These are phyloP conservation scores for Cyberlindnera americana DNA, from an alignment of 805 yeast species.

Conservation along the genomic window DNA sequence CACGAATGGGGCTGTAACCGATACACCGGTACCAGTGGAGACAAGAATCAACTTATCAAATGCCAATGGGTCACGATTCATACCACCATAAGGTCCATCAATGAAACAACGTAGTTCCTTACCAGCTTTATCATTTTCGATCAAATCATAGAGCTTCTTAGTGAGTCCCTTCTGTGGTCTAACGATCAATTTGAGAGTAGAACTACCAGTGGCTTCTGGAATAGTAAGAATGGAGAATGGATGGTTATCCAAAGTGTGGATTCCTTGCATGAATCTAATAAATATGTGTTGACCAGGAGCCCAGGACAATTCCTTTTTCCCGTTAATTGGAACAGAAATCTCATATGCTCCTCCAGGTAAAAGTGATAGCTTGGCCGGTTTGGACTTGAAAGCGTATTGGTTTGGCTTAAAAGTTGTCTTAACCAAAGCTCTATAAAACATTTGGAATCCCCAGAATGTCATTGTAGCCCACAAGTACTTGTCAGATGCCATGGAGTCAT, in stretches of 20 bases:
- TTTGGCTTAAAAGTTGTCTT: constrained; percentile 47
- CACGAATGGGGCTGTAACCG: constrained; percentile 46
- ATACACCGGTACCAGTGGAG: constrained; percentile 51
- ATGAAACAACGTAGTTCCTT: constrained; percentile 34
- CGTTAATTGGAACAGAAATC: constrained; percentile 29
- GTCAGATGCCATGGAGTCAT: constrained; percentile 31
- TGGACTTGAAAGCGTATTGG: constrained; percentile 36
- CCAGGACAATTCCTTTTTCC: constrained; percentile 38
- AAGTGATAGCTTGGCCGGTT: constrained; percentile 32
- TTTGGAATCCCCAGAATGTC: constrained; percentile 48
- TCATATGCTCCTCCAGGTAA: constrained; percentile 31
- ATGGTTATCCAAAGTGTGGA: constrained; percentile 47
- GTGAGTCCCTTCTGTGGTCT: constrained; percentile 48
- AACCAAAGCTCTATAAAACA: constrained; percentile 41
- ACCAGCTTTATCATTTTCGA: constrained; percentile 20
- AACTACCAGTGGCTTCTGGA: constrained; percentile 24
- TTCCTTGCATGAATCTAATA: constrained; percentile 41
- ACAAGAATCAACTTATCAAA: constrained; percentile 42
- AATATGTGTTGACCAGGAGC: constrained; percentile 54
- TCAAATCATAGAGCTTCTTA: constrained; percentile 27
- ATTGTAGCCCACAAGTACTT: constrained; percentile 48
- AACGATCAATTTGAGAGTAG: constrained; percentile 38
- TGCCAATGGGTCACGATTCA: constrained; percentile 39
- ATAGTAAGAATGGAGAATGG: constrained; percentile 50
- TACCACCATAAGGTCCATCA: constrained; percentile 61